Evolutionary conservation across 1,139 yeast species (phyloP).

Genomic region (Lodderomyces orthopsilosis): DNA sequence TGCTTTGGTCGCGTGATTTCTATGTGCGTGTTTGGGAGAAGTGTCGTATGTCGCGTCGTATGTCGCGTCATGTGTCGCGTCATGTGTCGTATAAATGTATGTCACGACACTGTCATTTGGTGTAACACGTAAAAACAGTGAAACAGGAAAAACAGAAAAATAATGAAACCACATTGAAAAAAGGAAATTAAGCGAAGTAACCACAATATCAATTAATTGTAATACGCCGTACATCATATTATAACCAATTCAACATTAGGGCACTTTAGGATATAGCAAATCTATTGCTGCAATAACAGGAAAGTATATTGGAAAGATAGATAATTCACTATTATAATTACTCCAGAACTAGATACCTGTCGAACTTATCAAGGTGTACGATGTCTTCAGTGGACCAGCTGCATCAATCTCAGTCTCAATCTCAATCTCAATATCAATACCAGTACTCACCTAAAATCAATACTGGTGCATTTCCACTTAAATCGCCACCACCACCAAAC

Average conservation of each 20-base stretch:
- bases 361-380: no score
- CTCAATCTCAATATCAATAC: background rate
- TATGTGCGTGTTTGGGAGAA: no score
- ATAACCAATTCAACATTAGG: no score
- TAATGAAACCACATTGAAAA: slow-evolving; percentile 1
- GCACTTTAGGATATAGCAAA: no score
- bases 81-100: background rate
- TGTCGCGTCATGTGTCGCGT: no score
- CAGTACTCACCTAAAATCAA: background rate
- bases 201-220: background rate
- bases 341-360: no score
- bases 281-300: no score
- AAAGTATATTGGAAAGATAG: no score
- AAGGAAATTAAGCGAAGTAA: background rate
- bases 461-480: background rate
- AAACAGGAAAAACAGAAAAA: background rate
- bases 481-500: background rate
- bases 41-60: no score
- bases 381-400: background rate
- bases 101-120: background rate
- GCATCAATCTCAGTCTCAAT: background rate
- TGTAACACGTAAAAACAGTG: background rate
- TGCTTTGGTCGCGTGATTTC: no score
- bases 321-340: no score
- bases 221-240: background rate